Evolutionary conservation across 768 basidiomycete genomes (phyloP), one percentile per base, ranked within the genome.

Genomic region (Podaxis sp.): DNA sequence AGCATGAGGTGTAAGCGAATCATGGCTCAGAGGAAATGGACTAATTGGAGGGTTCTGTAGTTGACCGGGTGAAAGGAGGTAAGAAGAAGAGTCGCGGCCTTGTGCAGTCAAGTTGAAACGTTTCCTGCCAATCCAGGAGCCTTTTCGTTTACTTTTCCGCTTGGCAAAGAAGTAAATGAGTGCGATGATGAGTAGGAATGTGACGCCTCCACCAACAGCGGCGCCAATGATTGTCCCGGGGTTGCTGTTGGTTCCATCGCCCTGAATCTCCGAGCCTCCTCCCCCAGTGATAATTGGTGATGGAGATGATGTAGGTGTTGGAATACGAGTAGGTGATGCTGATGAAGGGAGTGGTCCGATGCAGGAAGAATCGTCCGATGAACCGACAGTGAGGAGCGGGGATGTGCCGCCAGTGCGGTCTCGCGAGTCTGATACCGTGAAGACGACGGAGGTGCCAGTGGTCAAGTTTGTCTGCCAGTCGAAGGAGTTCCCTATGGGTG

Each of bases 381-480:
- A 13, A 13, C 62, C 57, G 0, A 72, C 71, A 9, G 66, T 63
- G 25, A 56, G 54, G 22, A 73, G 57, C 5, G n/a, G 13, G 17
- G 70, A 70, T 15, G 65, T 66, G 38, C 73, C 73, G 0, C 72
- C 73, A 46, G 63, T 63, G 50, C 70, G 59, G 25, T 66, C 65
- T 46, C 55, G 36, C 4, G 73, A 61, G 61, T 74, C 73, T n/a
- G 62, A 65, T 55, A 72, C 63, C 46, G 64, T 66, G 56, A 74
- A 73, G 4, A 66, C 17, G 29, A 71, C 63, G 11, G 65, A 61
- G 2, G 69, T 71, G 22, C 72, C 71, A 12, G 68, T 66, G 4
- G 73, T 67, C n/a, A 71, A 41, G 38, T 70, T 70, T 3, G 69
- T 67, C 51, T 60, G 64, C 72, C 72, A 73, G 33, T 29, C 56